These are phyloP conservation scores for Acanthamoeba lugdunensis DNA, from an alignment of 208 protist genomes.

Conservation along the genomic window DNA sequence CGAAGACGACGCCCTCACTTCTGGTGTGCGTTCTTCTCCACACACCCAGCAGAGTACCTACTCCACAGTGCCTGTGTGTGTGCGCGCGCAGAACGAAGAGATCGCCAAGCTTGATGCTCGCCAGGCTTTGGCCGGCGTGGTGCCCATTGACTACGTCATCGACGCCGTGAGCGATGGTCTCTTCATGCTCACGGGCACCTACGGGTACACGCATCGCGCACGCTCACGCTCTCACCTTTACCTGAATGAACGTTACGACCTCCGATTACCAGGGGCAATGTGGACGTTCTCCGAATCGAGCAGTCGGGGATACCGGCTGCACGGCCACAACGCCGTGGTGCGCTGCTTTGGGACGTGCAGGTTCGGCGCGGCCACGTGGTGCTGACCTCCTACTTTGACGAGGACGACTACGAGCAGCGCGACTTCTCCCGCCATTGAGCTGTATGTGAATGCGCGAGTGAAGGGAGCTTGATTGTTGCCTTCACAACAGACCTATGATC, in stretches of 20 bases:
- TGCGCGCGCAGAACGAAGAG: not conserved
- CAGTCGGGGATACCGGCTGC: slow-evolving; percentile 43
- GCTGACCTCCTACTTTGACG: too few species aligned
- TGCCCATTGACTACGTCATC: slow-evolving; percentile 39
- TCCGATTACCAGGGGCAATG: not conserved
- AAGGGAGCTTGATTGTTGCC: too few species aligned
- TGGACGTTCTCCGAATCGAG: slow-evolving; percentile 24
- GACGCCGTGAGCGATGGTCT: slow-evolving; percentile 21
- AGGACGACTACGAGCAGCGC: too few species aligned
- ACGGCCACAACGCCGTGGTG: slow-evolving; percentile 27
- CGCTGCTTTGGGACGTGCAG: slow-evolving; percentile 67
- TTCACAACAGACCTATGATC: too few species aligned
- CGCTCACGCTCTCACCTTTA: not conserved
- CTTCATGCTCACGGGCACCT: slow-evolving; percentile 44
- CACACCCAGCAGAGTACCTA: too few species aligned
- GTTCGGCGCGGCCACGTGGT: too few species aligned
- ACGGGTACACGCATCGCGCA: not conserved
- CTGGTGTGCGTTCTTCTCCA: not conserved
- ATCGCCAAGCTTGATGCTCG: slow-evolving; percentile 18
- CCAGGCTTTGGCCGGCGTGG: not conserved
- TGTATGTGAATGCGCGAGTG: too few species aligned
- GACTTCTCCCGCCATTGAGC: too few species aligned
- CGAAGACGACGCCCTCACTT: slow-evolving; percentile 34
- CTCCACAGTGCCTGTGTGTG: too few species aligned
- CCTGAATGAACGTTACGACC: not conserved